These are phyloP conservation scores for Alternaria incomplexa DNA, from an alignment of 2,329 filamentous ascomycete genomes.

Conservation along the genomic window DNA sequence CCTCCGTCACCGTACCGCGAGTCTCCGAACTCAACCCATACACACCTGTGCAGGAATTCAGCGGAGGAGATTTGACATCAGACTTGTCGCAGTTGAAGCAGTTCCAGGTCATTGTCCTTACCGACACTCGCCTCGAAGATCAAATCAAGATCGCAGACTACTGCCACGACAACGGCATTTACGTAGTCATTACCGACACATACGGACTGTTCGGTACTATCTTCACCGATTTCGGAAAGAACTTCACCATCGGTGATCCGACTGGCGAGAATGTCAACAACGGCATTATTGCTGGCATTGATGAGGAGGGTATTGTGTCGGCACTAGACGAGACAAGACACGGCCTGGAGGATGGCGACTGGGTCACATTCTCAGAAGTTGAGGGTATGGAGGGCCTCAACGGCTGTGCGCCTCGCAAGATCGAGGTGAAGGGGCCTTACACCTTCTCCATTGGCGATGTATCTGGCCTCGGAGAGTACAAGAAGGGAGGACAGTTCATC, in stretches of 20 bases:
- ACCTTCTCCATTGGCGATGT: constrained; percentile 98
- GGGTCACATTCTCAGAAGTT: constrained; percentile 91
- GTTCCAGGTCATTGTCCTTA: constrained; percentile 92
- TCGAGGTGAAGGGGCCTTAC: constrained; percentile 92
- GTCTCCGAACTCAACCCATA: constrained; percentile 97
- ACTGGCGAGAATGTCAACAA: constrained; percentile 87
- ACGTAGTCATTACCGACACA: constrained; percentile 83
- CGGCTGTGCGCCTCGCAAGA: constrained; percentile 80
- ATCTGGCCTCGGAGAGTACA: constrained; percentile 82
- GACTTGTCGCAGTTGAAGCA: constrained; percentile 83
- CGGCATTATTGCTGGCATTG: constrained; percentile 89
- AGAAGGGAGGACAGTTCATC: constrained; percentile 85
- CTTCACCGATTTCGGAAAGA: constrained; percentile 96
- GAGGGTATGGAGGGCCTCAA: constrained; percentile 93
- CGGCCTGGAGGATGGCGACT: constrained; percentile 94
- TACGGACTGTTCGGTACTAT: constrained; percentile 94
- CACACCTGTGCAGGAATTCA: constrained; percentile 83
- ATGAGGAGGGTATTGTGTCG: constrained; percentile 88
- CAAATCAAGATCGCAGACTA: constrained; percentile 89
- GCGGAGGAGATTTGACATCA: constrained; percentile 68
- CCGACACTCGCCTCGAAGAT: constrained; percentile 77
- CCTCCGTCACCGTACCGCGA: constrained; percentile 82
- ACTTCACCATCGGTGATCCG: constrained; percentile 87
- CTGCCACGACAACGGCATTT: constrained; percentile 93
- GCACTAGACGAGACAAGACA: constrained; percentile 94